Evolutionary conservation across 495 filamentous ascomycete genomes (phyloP), one percentile per base, ranked within the genome.

Genomic region (Aspergillus baeticus): DNA sequence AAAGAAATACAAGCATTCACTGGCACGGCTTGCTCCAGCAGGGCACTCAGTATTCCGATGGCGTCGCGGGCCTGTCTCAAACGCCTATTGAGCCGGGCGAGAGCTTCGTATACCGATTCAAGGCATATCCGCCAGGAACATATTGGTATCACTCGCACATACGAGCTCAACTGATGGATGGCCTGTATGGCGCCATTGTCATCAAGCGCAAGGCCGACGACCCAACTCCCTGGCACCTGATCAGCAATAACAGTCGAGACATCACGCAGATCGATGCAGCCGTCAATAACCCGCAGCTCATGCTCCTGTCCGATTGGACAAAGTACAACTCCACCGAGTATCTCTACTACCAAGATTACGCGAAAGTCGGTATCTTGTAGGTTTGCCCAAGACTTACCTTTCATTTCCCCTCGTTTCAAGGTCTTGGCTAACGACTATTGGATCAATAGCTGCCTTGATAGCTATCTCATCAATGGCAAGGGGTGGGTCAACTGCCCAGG

Each of bases 391-490:
- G 26, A 29, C 26, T 29, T 29, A 29, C 8, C 26, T 29, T 29
- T 29, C 26, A 29, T 29, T 29, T 29, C 26, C 26, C 26, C 26
- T 29, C 26, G 26, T 29, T 29, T 29, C 26, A 3, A 29, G 26
- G 26, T 29, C 26, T 29, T 29, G 26, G 26, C 26, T 29, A 29
- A 29, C 26, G 26, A 29, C 26, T 29, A 29, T 29, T 29, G 26
- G 26, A 29, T 29, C 26, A 3, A 29, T 29, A 29, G 26, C 26
- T 29, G 26, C 58, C 73, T 72, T 18, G 81, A 81, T 62, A 29
- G 72, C 76, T 18, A 64, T 84, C 7, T 67, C 18, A 69, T 86
- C 46, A 84, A 86, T 54, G 81, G 83, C 8, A 78, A 80, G 60
- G 83, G 82, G 5, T 72, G 68, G 5, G 70, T 78, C 5, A 61